These are phyloP conservation scores for Phoma sp. DNA, from an alignment of 2,329 filamentous ascomycete genomes.

Conservation along the genomic window DNA sequence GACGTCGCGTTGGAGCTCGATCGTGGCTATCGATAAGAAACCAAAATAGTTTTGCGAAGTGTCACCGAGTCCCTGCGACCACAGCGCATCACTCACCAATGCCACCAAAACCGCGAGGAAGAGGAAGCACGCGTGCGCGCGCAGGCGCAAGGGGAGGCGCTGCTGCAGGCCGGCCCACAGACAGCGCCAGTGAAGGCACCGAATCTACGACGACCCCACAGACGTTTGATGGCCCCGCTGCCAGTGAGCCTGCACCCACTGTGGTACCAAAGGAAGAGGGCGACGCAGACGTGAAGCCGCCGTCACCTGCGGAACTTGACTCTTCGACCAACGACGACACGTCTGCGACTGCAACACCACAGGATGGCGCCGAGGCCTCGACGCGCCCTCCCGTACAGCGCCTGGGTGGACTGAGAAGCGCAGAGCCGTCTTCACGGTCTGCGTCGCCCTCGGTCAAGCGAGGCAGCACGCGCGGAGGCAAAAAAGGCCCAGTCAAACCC, in stretches of 20 bases:
- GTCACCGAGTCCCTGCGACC: slow-evolving; percentile 17
- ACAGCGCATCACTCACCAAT: slow-evolving; percentile 25
- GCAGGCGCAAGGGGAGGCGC: slow-evolving; percentile 30
- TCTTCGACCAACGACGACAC: slow-evolving; percentile 22
- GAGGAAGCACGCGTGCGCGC: slow-evolving; percentile 30
- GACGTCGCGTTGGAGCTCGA: slow-evolving; percentile 24
- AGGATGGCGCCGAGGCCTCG: slow-evolving; percentile 26
- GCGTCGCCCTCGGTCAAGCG: slow-evolving; percentile 40
- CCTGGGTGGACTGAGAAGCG: slow-evolving; percentile 37
- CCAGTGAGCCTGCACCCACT: slow-evolving; percentile 3
- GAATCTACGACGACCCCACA: slow-evolving; percentile 26
- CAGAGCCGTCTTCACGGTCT: slow-evolving; percentile 38
- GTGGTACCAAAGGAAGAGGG: slow-evolving; percentile 32
- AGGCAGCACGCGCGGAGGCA: slow-evolving; percentile 34
- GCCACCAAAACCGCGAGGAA: slow-evolving; percentile 42
- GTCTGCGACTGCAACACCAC: slow-evolving; percentile 21
- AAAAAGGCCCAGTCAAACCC: slow-evolving; percentile 44
- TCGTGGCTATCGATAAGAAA: slow-evolving; percentile 39
- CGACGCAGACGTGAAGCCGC: slow-evolving; percentile 22
- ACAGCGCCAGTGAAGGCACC: slow-evolving; percentile 18
- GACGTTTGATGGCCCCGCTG: slow-evolving; percentile 17
- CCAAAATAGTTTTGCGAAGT: slow-evolving; percentile 25
- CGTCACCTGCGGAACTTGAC: slow-evolving; percentile 16
- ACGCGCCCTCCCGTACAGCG: slow-evolving; percentile 34
- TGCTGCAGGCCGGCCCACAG: slow-evolving; percentile 17